phyloP scores from a whole-genome alignment of 164 flowering plant species.

The Vitis rupestris region DNA sequence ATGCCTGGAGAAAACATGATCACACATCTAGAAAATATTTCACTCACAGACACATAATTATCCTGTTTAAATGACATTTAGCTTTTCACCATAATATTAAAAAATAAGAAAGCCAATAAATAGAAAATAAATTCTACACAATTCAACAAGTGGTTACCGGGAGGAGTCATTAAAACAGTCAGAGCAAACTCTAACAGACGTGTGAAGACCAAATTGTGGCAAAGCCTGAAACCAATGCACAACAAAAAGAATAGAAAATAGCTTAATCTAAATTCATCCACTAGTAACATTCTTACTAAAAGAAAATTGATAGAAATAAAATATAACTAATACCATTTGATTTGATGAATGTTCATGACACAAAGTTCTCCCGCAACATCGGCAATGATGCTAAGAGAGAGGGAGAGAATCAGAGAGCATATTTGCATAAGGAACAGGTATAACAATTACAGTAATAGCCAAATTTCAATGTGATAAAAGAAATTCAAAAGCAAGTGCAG shows the following conservation, averaged over 20 bases:
- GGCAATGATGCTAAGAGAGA: constrained; percentile 61
- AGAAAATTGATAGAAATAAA: neutral
- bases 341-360: constrained; percentile 67
- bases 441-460: neutral
- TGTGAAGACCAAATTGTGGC: constrained; percentile 58
- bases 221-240: constrained; percentile 41
- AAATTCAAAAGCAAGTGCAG: neutral
- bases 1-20: neutral
- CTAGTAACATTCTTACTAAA: neutral
- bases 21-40: neutral
- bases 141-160: constrained; percentile 26
- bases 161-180: constrained; percentile 57
- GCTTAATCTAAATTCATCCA: neutral
- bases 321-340: constrained; percentile 45
- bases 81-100: neutral
- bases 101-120: neutral
- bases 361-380: constrained; percentile 72
- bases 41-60: neutral
- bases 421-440: neutral
- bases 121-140: neutral
- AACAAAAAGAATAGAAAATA: constrained; percentile 1
- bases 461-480: neutral
- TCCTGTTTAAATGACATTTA: neutral
- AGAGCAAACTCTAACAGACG: constrained; percentile 62
- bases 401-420: neutral